Evolutionary conservation across 176 grass and related monocot species (phyloP).

Genomic region (Avena eriantha): DNA sequence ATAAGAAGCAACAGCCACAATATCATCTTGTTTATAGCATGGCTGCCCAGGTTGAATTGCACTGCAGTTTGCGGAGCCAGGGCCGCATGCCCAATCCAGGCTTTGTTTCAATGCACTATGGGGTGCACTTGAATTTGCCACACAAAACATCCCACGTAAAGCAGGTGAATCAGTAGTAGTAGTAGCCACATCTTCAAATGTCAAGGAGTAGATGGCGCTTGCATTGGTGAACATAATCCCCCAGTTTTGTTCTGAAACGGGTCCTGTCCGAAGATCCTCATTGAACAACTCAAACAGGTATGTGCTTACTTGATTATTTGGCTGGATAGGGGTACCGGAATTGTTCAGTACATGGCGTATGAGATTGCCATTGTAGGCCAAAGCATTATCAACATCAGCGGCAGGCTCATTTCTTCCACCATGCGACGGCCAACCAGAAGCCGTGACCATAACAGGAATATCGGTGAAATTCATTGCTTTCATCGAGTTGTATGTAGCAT

Average conservation of each 20-base stretch:
- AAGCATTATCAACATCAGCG: conserved; percentile 92
- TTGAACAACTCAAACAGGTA: conserved; percentile 95
- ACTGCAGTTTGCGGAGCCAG: conserved; percentile 94
- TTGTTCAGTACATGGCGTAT: conserved; percentile 86
- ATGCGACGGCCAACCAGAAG: conserved; percentile 91
- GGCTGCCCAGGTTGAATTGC: conserved; percentile 83
- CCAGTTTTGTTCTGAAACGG: conserved; percentile 83
- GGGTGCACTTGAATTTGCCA: conserved; percentile 80
- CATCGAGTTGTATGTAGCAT: conserved; percentile 90
- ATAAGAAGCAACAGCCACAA: conserved; percentile 85
- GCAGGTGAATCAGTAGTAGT: conserved; percentile 60
- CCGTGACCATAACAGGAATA: conserved; percentile 84
- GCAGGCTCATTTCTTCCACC: conserved; percentile 78
- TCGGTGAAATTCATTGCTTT: conserved; percentile 88
- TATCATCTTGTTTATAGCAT: conserved; percentile 86
- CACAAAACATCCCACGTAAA: conserved; percentile 80
- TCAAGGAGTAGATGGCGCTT: conserved; percentile 68
- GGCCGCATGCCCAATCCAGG: conserved; percentile 98
- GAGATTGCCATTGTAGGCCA: conserved; percentile 95
- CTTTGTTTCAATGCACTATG: conserved; percentile 76
- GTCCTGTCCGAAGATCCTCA: conserved; percentile 72
- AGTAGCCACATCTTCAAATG: conserved; percentile 61
- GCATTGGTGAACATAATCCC: conserved; percentile 84
- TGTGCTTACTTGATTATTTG: conserved; percentile 70
- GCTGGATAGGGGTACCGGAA: conserved; percentile 84